phyloP scores from a whole-genome alignment of 1,139 yeast species.

The Geotrichum fermentans region DNA sequence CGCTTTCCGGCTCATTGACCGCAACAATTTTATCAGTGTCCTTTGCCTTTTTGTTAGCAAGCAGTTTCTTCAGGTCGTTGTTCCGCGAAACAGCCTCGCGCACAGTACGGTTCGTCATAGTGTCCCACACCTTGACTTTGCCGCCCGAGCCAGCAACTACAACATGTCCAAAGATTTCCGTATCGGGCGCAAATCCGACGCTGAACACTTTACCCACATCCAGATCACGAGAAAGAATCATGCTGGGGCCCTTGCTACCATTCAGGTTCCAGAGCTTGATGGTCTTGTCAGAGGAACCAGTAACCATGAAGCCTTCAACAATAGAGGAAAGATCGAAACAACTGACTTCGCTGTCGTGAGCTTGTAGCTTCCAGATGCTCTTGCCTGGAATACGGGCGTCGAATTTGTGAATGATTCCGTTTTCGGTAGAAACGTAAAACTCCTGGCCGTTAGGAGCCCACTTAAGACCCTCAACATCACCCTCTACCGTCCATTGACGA shows the following conservation, averaged over 20 bases:
- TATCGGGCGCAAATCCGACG: conserved; percentile 78
- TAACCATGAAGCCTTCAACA: conserved; percentile 70
- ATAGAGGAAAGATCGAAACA: conserved; percentile 65
- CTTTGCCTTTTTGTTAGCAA: conserved; percentile 46
- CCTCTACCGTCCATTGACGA: conserved; percentile 57
- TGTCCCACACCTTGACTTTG: conserved; percentile 87
- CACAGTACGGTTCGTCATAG: conserved; percentile 74
- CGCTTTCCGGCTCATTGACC: conserved; percentile 57
- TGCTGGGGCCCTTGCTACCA: conserved; percentile 56
- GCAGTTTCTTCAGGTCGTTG: conserved; percentile 52
- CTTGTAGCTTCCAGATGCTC: conserved; percentile 93
- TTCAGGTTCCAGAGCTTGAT: conserved; percentile 77
- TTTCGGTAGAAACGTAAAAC: conserved; percentile 87
- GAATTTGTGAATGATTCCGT: conserved; percentile 83
- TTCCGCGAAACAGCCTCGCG: conserved; percentile 58
- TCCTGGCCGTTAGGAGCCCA: conserved; percentile 62
- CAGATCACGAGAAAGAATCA: conserved; percentile 87
- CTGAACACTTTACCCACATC: conserved; percentile 92
- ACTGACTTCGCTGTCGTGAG: conserved; percentile 92
- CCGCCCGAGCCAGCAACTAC: conserved; percentile 86
- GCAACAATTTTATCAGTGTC: conserved; percentile 51
- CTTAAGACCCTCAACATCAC: conserved; percentile 77
- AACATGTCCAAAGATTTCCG: conserved; percentile 78
- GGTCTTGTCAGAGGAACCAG: conserved; percentile 84
- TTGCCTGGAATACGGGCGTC: conserved; percentile 65